Conservation (phyloP, 2,329 filamentous ascomycete species). For the Chaetomium strumarium region DNA sequence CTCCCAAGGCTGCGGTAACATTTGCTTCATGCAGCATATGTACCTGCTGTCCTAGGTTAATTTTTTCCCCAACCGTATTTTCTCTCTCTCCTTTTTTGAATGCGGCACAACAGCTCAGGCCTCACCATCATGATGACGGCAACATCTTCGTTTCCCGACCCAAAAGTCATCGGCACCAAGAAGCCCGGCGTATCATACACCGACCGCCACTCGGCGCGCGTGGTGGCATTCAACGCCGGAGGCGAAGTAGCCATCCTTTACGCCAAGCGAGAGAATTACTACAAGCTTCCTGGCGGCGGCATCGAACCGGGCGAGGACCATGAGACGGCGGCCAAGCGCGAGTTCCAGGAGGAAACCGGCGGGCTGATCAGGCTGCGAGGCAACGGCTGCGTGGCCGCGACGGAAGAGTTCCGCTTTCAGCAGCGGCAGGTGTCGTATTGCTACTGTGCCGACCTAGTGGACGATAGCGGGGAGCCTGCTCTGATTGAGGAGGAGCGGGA, state of each 20-base stretch:
- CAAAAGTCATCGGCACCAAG: not conserved
- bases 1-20: no score
- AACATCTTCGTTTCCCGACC: not conserved
- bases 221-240: slow-evolving; percentile 7
- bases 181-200: not conserved
- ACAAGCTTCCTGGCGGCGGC: slow-evolving; percentile 14
- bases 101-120: no score
- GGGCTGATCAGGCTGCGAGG: slow-evolving; percentile 1
- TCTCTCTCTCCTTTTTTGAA: no score
- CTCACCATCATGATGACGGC: not conserved
- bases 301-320: slow-evolving; percentile 10
- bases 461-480: not conserved
- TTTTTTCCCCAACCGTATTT: no score
- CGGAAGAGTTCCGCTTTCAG: slow-evolving; percentile 8
- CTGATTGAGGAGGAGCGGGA: slow-evolving; percentile 9
- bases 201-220: slow-evolving; percentile 3
- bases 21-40: no score
- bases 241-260: slow-evolving; percentile 8
- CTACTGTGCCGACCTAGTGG: slow-evolving; percentile 8
- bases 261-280: slow-evolving; percentile 11
- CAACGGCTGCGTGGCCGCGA: not conserved
- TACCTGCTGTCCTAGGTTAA: no score
- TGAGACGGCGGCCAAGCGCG: slow-evolving; percentile 3
- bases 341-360: slow-evolving; percentile 13
- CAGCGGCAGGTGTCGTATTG: slow-evolving; percentile 10